Percentiles rank a stretch among this genome's conserved stretches.
These are phyloP conservation scores for Coemansia sp. DNA, from an alignment of 192 early-diverging fungal genomes.

Conservation along the genomic window DNA sequence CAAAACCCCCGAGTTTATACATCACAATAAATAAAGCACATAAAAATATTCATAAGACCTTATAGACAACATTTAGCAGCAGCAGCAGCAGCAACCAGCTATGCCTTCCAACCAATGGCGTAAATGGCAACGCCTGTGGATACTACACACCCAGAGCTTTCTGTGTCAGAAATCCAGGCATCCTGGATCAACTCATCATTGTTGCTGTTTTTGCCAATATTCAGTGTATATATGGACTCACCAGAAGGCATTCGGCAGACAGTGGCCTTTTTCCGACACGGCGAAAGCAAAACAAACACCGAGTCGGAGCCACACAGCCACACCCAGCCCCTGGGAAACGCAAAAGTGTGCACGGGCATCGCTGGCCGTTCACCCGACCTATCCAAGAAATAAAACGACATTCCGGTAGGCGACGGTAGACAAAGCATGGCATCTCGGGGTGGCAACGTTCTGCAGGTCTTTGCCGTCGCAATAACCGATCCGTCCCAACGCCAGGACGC, in stretches of 20 bases:
- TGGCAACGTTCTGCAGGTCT: background rate
- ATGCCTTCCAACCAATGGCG: background rate
- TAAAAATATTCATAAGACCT: background rate
- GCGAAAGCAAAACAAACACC: conserved; percentile 29
- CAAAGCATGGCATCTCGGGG: conserved; percentile 27
- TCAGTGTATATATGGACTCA: conserved; percentile 21
- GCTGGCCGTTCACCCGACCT: background rate
- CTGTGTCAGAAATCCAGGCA: conserved; percentile 22
- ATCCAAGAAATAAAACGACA: conserved; percentile 24
- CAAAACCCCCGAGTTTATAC: background rate
- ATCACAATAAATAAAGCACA: conserved; percentile 7
- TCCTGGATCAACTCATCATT: conserved; percentile 22
- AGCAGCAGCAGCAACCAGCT: too few relatives aligned
- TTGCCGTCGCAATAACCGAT: conserved; percentile 22
- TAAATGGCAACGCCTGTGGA: conserved; percentile 13
- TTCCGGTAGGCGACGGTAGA: conserved; percentile 26
- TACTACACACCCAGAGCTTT: conserved; percentile 14
- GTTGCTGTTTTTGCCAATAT: background rate
- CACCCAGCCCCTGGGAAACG: conserved; percentile 39
- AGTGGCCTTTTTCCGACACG: conserved; percentile 24
- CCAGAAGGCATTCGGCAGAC: conserved; percentile 40
- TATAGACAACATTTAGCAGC: background rate
- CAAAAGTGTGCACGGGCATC: background rate
- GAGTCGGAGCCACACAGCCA: conserved; percentile 41
- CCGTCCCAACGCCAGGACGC: conserved; percentile 48